Evolutionary conservation across 2,329 filamentous ascomycete genomes (phyloP), one percentile per base, ranked within the genome.

Genomic region (Atkinsonella hypoxylon): DNA sequence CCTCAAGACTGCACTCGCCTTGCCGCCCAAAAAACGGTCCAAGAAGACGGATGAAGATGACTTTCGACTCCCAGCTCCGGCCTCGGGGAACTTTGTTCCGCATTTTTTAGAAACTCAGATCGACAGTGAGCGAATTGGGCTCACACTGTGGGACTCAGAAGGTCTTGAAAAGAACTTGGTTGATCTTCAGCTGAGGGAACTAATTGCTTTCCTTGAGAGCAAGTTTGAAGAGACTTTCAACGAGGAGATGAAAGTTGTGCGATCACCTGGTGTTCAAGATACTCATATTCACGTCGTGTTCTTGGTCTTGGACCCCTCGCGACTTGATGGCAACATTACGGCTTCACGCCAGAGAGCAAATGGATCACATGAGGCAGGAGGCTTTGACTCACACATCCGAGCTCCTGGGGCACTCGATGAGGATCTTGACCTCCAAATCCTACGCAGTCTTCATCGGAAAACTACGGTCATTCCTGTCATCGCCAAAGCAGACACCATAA

Each of bases 151-250:
- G 93, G 93, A 98, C 65, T 97, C 93, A 0, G 85, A 93, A 61
- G 93, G 93, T 1, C 71, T 98, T 50, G 91, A 98, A 69, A 95
- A 91, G 76, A 93, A 88, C 61, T 81, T 97, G 36, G 89, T 96
- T 48, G 93, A 97, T 66, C 79, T 97, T 57, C 93, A 98, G 68
- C 75, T 98, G 57, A 82, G 90, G 54, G 89, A 95, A 64, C 90
- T 97, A 74, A 84, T 86, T 34, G 78, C 85, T 9, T 98, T 98
- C 70, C 74, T 98, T 53, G 93, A 98, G 73, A 91, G 86, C 73
- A 97, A 97, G 68, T 98, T 98, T 59, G 91, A 98, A 66, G 93
- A 98, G 62, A 97, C 93, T 0, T 95, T 98, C 65, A 82, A 82
- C 46, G 93, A 98, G 70, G 93, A 98, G 73, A 95, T 95, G 78